Percentiles rank a stretch among this genome's conserved stretches.
phyloP scores from a whole-genome alignment of 1,284 basidiomycete species.

The Schizophyllum commune region DNA sequence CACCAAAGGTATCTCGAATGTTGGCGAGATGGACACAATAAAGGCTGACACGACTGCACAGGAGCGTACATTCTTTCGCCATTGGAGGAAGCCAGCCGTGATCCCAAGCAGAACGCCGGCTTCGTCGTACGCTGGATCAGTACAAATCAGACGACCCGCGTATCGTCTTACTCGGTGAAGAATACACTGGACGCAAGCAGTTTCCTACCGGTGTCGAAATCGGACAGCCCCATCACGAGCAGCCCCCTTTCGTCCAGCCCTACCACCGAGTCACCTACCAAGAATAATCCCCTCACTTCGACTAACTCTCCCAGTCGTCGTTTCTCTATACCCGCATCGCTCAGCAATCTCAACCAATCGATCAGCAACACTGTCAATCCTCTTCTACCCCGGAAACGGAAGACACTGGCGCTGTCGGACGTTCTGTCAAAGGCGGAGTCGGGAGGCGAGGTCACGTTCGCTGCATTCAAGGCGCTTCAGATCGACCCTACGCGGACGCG shows the following conservation, averaged over 20 bases:
- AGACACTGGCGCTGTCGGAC: slow-evolving; percentile 18
- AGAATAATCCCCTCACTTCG: slow-evolving; percentile 7
- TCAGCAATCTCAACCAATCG: slow-evolving; percentile 8
- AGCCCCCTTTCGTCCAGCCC: slow-evolving; percentile 8
- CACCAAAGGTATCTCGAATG: slow-evolving; percentile 54
- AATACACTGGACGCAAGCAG: slow-evolving; percentile 43
- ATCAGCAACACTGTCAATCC: slow-evolving; percentile 4
- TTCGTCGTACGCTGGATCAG: slow-evolving; percentile 74
- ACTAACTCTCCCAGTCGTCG: background rate
- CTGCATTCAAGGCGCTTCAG: slow-evolving; percentile 71
- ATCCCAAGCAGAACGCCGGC: slow-evolving; percentile 81
- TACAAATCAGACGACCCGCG: slow-evolving; percentile 58
- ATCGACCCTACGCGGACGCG: slow-evolving; percentile 55
- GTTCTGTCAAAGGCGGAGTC: slow-evolving; percentile 17
- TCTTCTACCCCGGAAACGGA: slow-evolving; percentile 6
- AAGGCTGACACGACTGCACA: slow-evolving; percentile 19
- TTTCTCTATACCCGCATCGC: background rate
- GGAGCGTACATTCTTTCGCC: slow-evolving; percentile 89
- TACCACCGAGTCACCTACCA: slow-evolving; percentile 10
- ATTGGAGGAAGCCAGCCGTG: slow-evolving; percentile 82
- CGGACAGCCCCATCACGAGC: slow-evolving; percentile 4
- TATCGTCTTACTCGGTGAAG: slow-evolving; percentile 78
- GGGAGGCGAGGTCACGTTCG: slow-evolving; percentile 32
- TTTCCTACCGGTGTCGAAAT: slow-evolving; percentile 15
- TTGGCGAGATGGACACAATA: slow-evolving; percentile 1